Base-by-base conservation (phyloP, 495 filamentous ascomycete species). In the Penicillium turbatum region DNA sequence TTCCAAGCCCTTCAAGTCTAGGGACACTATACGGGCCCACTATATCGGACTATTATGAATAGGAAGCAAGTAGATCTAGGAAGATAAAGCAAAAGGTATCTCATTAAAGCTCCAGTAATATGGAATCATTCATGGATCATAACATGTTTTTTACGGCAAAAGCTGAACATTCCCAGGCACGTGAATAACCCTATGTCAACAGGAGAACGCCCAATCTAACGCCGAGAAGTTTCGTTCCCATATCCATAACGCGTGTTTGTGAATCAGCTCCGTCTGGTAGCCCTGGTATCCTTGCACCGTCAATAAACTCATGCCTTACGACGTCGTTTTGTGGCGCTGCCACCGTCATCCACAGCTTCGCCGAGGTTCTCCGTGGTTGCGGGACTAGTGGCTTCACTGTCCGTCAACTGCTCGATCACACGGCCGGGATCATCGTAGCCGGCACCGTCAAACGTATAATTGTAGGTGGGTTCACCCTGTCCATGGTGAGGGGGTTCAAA, bases 381-480 rank as follows among this genome's bases (percentile, higher is more conserved):
- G 5, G 75, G 75, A 54, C 75, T 79, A 6, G 75, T 72, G n/a
- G 68, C 44, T 57, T 77, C 75, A 49, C 75, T 79, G 47, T 76
- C 75, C 4, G 73, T 75, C 51, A 76, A 59, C 15, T 76, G 70
- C 53, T 79, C 75, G 15, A 75, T 61, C 15, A 76, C 65, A 11
- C 75, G 60, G 17, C 66, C 67, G 0, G 69, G 57, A 7, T 66
- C 66, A 30, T 60, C 62, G 41, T 66, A 71, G 9, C 63, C 66
- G 21, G 55, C 38, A 29, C 64, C 61, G 30, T 70, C 67, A 31
- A 70, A 75, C 15, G 56, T 61, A 29, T 64, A 61, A 52, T 62
- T 68, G 55, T 65, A 73, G 13, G 48, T 51, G 0, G 66, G 53
- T 15, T 63, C 63, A 13, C 53, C 54, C 12, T 60, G 61, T 1